A percentile compares a stretch with the other conserved stretches of the same genome.
Conservation (phyloP, 768 basidiomycete genomes). For the Pilatotrama ljubarskyi region DNA sequence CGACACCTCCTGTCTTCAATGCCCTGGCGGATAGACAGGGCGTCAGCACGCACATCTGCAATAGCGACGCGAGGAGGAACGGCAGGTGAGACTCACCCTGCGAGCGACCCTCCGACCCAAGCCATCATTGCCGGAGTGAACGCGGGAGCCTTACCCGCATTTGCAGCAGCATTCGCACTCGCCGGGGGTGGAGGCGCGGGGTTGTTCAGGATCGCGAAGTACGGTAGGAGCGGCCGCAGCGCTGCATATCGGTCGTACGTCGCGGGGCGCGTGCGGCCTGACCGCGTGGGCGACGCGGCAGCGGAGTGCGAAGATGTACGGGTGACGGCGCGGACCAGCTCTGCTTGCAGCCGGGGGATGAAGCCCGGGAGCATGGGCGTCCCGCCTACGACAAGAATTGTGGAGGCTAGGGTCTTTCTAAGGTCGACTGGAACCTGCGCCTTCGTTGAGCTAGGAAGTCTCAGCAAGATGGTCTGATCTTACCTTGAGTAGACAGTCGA, state of each 20-base stretch:
- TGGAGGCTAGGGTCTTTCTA: slow-evolving; percentile 77
- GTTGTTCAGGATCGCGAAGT: slow-evolving; percentile 85
- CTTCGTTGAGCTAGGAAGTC: neutral
- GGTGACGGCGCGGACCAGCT: slow-evolving; percentile 66
- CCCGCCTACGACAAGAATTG: slow-evolving; percentile 86
- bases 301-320: slow-evolving; percentile 38
- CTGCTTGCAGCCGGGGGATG: slow-evolving; percentile 81
- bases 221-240: slow-evolving; percentile 67
- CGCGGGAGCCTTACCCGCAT: slow-evolving; percentile 84
- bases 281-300: slow-evolving; percentile 38
- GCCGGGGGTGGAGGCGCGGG: slow-evolving; percentile 56
- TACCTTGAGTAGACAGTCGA: slow-evolving; percentile 82
- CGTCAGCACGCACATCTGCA: neutral
- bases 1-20: slow-evolving; percentile 83
- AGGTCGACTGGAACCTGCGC: slow-evolving; percentile 85
- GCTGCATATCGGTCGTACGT: slow-evolving; percentile 73
- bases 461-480: neutral
- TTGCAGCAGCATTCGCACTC: slow-evolving; percentile 52
- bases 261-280: slow-evolving; percentile 44
- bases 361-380: slow-evolving; percentile 92
- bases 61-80: neutral
- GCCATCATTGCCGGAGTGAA: slow-evolving; percentile 79
- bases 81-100: slow-evolving; percentile 62
- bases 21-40: slow-evolving; percentile 45
- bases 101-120: slow-evolving; percentile 94